Evolutionary conservation across 2,329 filamentous ascomycete species (phyloP).

Genomic region (Xylaria sp.): DNA sequence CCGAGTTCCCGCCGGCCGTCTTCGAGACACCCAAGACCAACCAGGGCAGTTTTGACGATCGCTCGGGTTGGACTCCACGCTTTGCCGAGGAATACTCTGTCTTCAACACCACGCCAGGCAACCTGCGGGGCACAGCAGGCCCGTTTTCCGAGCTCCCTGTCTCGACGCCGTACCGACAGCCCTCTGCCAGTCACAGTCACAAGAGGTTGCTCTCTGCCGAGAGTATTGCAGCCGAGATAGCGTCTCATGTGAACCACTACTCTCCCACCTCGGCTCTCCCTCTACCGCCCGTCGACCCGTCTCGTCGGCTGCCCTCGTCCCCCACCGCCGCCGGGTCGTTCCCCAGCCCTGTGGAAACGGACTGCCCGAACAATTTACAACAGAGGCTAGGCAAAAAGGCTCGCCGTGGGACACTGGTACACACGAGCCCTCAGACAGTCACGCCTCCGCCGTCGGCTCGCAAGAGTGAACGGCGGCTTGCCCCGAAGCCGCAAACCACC

Average conservation of each 20-base stretch:
- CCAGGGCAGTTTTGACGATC: conserved; percentile 60
- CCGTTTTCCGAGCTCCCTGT: conserved; percentile 59
- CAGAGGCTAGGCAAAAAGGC: conserved; percentile 58
- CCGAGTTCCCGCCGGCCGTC: conserved; percentile 64
- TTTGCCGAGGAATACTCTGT: conserved; percentile 74
- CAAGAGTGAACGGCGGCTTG: conserved; percentile 67
- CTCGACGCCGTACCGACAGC: conserved; percentile 52
- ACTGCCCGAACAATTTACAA: conserved; percentile 44
- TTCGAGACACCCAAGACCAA: conserved; percentile 67
- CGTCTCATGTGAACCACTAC: conserved; percentile 72
- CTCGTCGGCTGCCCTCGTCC: conserved; percentile 68
- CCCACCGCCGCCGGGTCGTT: conserved; percentile 57
- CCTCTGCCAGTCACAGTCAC: conserved; percentile 56
- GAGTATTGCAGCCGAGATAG: conserved; percentile 61
- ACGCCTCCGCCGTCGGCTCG: conserved; percentile 70
- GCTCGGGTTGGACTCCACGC: conserved; percentile 67
- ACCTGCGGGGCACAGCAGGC: conserved; percentile 60
- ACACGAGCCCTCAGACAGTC: conserved; percentile 61
- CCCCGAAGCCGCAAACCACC: conserved; percentile 57
- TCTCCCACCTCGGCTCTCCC: conserved; percentile 63
- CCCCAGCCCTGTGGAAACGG: conserved; percentile 48
- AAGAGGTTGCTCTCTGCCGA: conserved; percentile 65
- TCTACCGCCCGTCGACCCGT: conserved; percentile 69
- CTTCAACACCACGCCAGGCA: conserved; percentile 72
- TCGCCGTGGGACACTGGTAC: conserved; percentile 56